Evolutionary conservation across 192 early-diverging fungal species (phyloP).

Genomic region (Chytriomyces sp.): DNA sequence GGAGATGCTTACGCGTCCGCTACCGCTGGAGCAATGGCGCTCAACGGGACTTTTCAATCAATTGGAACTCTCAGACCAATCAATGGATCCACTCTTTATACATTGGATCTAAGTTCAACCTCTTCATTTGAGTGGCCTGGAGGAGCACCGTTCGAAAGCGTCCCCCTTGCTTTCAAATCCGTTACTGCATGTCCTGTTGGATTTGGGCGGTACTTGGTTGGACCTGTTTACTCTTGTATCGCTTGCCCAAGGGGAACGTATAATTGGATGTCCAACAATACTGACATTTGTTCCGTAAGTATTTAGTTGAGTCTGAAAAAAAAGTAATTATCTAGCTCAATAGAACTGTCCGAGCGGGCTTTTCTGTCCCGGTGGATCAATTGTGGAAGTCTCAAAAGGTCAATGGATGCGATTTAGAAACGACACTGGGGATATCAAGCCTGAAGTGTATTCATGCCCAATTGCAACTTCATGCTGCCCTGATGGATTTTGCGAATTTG

Average conservation of each 20-base stretch:
- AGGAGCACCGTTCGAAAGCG: neutral
- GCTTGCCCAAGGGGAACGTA: neutral
- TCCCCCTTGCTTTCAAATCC: neutral
- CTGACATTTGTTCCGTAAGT: neutral
- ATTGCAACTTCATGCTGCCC: conserved; percentile 13
- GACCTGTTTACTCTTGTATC: neutral
- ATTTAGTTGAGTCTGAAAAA: neutral
- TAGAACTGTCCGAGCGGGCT: neutral
- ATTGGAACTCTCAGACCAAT: neutral
- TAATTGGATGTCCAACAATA: neutral
- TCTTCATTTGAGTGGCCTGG: neutral
- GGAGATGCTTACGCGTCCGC: neutral
- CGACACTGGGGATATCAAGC: neutral
- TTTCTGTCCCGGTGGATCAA: neutral
- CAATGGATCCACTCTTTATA: neutral
- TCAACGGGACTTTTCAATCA: neutral
- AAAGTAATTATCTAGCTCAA: too few relatives aligned
- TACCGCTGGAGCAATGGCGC: neutral
- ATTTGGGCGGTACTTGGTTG: neutral
- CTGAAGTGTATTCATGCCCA: conserved; percentile 11
- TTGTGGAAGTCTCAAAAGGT: neutral
- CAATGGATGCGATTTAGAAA: neutral
- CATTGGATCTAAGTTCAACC: neutral
- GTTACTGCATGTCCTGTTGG: neutral
- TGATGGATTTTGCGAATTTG: neutral